Evolutionary conservation across 1,139 yeast genomes (phyloP).

Genomic region (Sugiyamaella grinbergsii): DNA sequence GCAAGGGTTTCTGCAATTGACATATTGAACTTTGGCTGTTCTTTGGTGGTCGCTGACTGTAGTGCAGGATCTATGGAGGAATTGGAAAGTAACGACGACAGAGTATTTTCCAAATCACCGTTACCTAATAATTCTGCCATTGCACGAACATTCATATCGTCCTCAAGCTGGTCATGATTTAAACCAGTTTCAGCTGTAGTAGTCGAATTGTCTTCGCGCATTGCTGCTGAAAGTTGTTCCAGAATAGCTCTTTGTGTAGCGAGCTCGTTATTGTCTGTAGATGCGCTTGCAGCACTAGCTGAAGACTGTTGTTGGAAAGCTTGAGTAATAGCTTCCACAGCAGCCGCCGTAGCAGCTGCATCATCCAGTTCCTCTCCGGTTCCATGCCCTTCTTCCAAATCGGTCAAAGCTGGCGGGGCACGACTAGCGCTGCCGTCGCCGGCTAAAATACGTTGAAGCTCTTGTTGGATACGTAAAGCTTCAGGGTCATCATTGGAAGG

Average conservation of each 20-base stretch:
- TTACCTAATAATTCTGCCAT: constrained; percentile 20
- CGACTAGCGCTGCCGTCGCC: not conserved
- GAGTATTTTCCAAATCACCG: constrained; percentile 24
- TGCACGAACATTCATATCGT: constrained; percentile 9
- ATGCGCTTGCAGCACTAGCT: not conserved
- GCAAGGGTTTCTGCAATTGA: constrained; percentile 71
- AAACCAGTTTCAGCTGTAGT: not conserved
- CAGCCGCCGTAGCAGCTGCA: constrained; percentile 1
- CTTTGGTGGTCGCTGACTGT: constrained; percentile 1
- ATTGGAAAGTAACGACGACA: constrained; percentile 19
- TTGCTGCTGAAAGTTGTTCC: constrained; percentile 22
- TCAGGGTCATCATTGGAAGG: constrained; percentile 6
- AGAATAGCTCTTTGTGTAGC: constrained; percentile 19
- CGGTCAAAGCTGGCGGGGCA: too few relatives aligned
- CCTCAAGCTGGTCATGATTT: not conserved
- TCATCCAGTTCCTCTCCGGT: too few relatives aligned
- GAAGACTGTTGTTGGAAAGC: constrained; percentile 5
- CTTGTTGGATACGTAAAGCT: constrained; percentile 13
- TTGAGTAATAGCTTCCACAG: constrained; percentile 6
- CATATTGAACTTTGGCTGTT: constrained; percentile 30
- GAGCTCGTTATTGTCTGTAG: constrained; percentile 10
- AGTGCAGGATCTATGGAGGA: not conserved
- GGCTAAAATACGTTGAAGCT: constrained; percentile 13
- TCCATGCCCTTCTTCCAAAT: not conserved
- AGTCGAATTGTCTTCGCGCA: constrained; percentile 7